These are phyloP conservation scores for Tremellales sp. DNA, from an alignment of 1,284 basidiomycete species.

Conservation along the genomic window DNA sequence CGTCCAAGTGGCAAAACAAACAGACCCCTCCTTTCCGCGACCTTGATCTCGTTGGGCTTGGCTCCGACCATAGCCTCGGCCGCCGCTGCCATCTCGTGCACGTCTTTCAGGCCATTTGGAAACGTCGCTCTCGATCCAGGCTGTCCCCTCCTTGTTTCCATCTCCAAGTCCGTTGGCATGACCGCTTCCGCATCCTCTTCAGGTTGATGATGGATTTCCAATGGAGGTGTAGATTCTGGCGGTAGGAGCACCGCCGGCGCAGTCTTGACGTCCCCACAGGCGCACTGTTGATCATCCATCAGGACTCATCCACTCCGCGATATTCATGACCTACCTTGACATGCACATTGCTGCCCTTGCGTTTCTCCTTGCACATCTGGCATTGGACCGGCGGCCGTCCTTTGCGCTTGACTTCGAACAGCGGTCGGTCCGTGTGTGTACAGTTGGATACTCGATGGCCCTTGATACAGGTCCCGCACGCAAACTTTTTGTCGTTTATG, in stretches of 20 bases:
- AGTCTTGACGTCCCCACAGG: conserved; percentile 31
- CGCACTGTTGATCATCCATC: conserved; percentile 30
- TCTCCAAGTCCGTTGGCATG: conserved; percentile 5
- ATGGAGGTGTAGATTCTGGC: background rate
- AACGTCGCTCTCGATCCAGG: conserved; percentile 43
- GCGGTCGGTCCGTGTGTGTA: conserved; percentile 67
- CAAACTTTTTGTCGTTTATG: conserved; percentile 66
- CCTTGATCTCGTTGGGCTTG: conserved; percentile 22
- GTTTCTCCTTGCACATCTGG: conserved; percentile 66
- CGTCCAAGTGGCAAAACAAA: conserved; percentile 21
- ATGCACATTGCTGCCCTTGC: conserved; percentile 53
- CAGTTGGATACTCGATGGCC: conserved; percentile 74
- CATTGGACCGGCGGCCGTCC: conserved; percentile 73
- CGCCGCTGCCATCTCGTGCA: conserved; percentile 46
- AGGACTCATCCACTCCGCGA: background rate
- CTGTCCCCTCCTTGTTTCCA: conserved; percentile 39
- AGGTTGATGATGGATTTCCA: background rate
- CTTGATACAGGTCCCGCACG: conserved; percentile 75
- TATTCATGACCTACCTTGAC: conserved; percentile 36
- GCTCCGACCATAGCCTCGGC: conserved; percentile 41
- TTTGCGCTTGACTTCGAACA: conserved; percentile 79
- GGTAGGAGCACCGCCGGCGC: conserved; percentile 1
- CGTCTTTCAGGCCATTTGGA: conserved; percentile 48
- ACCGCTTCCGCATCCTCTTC: background rate
- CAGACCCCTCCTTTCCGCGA: conserved; percentile 34